Evolutionary conservation across 305 asterid genomes (phyloP).

Genomic region (Solanum hybrid): DNA sequence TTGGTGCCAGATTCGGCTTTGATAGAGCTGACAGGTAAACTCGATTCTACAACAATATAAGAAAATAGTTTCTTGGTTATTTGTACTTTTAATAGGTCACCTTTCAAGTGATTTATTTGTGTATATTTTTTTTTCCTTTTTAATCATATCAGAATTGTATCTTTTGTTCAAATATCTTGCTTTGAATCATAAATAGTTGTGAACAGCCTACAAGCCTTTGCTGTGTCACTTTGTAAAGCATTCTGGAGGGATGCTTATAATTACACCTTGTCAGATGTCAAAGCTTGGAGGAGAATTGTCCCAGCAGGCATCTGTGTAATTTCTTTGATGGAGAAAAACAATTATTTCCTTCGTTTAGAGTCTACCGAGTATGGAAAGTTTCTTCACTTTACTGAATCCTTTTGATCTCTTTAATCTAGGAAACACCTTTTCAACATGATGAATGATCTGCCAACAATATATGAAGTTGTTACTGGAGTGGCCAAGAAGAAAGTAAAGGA

Average conservation of each 20-base stretch:
- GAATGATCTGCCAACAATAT: conserved; percentile 40
- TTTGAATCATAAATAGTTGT: background rate
- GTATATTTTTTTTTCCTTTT: background rate
- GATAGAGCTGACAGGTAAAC: conserved; percentile 36
- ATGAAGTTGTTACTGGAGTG: conserved; percentile 38
- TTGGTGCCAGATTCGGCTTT: conserved; percentile 45
- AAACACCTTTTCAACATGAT: conserved; percentile 36
- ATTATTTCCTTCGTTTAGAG: background rate
- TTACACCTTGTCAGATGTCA: background rate
- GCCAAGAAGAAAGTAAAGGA: conserved; percentile 31
- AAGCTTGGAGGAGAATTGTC: background rate
- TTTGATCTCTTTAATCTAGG: conserved; percentile 20
- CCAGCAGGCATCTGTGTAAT: background rate
- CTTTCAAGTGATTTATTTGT: background rate
- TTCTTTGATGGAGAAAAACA: background rate
- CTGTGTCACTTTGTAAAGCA: background rate
- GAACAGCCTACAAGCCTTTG: background rate
- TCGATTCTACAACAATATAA: background rate
- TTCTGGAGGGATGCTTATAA: background rate
- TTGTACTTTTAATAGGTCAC: background rate
- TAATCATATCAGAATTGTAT: background rate
- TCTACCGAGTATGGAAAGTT: background rate
- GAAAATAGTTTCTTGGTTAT: background rate
- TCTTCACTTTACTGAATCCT: background rate
- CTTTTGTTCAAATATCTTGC: background rate